Evolutionary conservation across 2,329 filamentous ascomycete species (phyloP).

Genomic region (Xylaria sp.): DNA sequence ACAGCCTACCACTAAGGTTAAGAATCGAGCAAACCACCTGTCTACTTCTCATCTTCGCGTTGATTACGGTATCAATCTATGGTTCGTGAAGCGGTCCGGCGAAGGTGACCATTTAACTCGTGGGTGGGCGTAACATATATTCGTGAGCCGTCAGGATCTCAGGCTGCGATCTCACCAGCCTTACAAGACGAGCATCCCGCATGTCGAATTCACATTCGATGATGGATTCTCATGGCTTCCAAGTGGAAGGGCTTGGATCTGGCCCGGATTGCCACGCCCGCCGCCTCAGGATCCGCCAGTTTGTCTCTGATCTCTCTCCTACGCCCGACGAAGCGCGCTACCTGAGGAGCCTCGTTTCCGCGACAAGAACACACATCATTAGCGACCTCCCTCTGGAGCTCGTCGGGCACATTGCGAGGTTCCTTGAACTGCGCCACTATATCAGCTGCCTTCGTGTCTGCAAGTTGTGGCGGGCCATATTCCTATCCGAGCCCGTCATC

Average conservation of each 20-base stretch:
- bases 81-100: too few relatives aligned
- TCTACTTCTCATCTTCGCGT: too few relatives aligned
- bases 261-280: neutral
- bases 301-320: conserved; percentile 14
- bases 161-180: too few relatives aligned
- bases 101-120: too few relatives aligned
- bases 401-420: conserved; percentile 16
- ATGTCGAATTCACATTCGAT: neutral
- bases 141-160: too few relatives aligned
- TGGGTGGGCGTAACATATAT: too few relatives aligned
- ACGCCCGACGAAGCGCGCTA: conserved; percentile 25
- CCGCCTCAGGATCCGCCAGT: conserved; percentile 15
- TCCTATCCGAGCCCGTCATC: conserved; percentile 26
- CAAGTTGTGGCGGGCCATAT: conserved; percentile 28
- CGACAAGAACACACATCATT: conserved; percentile 19
- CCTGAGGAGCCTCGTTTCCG: conserved; percentile 23
- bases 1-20: too few relatives aligned
- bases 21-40: too few relatives aligned
- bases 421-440: conserved; percentile 21
- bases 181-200: neutral
- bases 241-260: neutral
- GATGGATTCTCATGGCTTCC: conserved; percentile 5
- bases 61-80: too few relatives aligned
- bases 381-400: conserved; percentile 30
- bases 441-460: conserved; percentile 28